These are phyloP conservation scores for Wickerhamomyces strasburgensis DNA, from an alignment of 805 yeast species.

Conservation along the genomic window DNA sequence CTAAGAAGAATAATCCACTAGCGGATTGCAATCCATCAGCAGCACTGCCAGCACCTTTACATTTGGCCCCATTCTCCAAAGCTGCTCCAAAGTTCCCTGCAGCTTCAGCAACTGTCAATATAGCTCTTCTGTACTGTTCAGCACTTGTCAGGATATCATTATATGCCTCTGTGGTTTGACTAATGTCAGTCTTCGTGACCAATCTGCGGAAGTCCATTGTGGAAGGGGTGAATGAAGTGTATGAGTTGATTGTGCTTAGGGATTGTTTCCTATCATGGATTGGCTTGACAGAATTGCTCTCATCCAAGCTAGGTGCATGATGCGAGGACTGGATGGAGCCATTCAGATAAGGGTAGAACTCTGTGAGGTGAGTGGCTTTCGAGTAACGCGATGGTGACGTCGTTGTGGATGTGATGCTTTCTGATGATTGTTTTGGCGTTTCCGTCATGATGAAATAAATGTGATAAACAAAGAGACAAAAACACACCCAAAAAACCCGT, in stretches of 20 bases:
- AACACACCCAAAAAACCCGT: too few relatives aligned
- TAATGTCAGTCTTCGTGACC: conserved; percentile 56
- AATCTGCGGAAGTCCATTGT: conserved; percentile 56
- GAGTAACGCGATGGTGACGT: conserved; percentile 21
- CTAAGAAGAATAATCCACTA: conserved; percentile 70
- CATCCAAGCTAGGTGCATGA: too few relatives aligned
- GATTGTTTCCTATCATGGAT: conserved; percentile 21
- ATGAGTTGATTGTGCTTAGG: conserved; percentile 19
- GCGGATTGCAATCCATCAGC: conserved; percentile 65
- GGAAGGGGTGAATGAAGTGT: conserved; percentile 29
- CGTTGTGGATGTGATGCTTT: conserved; percentile 31
- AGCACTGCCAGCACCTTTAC: conserved; percentile 55
- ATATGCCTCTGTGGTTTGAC: conserved; percentile 43
- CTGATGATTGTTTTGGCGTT: conserved; percentile 2
- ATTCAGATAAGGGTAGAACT: conserved; percentile 26
- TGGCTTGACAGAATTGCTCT: too few relatives aligned
- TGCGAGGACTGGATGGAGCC: conserved; percentile 18
- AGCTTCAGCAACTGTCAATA: conserved; percentile 46
- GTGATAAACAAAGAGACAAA: too few relatives aligned
- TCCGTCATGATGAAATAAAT: conserved; percentile 11
- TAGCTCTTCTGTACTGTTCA: conserved; percentile 39
- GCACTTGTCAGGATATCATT: conserved; percentile 44
- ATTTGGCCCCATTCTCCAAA: conserved; percentile 56
- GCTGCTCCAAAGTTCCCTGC: conserved; percentile 71
- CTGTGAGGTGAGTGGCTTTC: conserved; percentile 24